Base-by-base conservation (phyloP, 2,329 filamentous ascomycete species). In the Alternaria consortialis region DNA sequence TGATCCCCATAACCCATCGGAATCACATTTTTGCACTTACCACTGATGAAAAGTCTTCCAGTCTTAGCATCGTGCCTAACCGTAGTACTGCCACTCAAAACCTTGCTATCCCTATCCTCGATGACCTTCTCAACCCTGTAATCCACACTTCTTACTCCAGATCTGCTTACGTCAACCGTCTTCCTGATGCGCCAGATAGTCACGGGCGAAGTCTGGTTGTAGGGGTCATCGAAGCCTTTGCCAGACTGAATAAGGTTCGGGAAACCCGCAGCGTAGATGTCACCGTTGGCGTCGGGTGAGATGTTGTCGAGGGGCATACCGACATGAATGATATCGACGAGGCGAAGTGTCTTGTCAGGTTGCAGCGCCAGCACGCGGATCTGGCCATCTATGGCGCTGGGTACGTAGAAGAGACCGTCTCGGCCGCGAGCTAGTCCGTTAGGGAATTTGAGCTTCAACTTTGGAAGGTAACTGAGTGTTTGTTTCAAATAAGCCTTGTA, bases 271-370 rank as follows among this genome's bases (percentile, higher is more conserved):
- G 65, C 70, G 39, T 66, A 75, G 11, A 76, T 34, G 20, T 76
- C 71, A 6, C 73, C 74, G 2, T 67, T 67, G 1, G 64, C 68
- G 25, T 75, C 74, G 0, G 67, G 65, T 0, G 72, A 65, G 9
- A 76, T 60, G 40, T 75, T 76, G 25, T 76, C 71, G 3, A 75
- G 64, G 0, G 73, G 71, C 67, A 74, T 74, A 8, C 66, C 66
- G 1, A 69, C 56, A n/a, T 54, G 44, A 0, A 75, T 73, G 1
- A 53, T 69, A 25, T 75, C 70, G 40, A 74, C n/a, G 2, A 64
- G 57, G 1, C 58, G 54, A 2, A 75, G 56, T 2, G 61, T 69
- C 6, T 67, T 65, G 40, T 69, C 60, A 0, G 40, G 43, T 25
- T 67, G 55, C n/a, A 74, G 47, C 4, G 63, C 52, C 23, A 71